Percentiles rank a stretch among this genome's conserved stretches.
phyloP scores from a whole-genome alignment of 352 stramenopile genomes.

The Globisporangium emineosum region DNA sequence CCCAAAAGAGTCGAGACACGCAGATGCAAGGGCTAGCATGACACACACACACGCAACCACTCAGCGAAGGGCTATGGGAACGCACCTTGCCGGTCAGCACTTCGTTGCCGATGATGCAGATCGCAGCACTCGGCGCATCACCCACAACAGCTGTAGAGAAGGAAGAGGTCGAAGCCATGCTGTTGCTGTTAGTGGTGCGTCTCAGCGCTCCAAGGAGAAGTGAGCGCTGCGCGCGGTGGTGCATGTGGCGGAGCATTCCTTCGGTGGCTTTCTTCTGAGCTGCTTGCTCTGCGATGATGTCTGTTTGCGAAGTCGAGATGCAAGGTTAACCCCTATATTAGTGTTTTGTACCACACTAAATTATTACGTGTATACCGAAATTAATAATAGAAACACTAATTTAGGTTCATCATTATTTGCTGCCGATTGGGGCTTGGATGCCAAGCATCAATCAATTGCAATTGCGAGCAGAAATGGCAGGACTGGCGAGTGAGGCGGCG shows the following conservation, averaged over 20 bases:
- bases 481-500: conserved; percentile 31
- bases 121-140: conserved; percentile 45
- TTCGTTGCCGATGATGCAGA: conserved; percentile 86
- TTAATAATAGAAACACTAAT: neutral
- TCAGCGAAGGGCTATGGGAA: neutral
- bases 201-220: neutral
- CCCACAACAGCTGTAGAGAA: conserved; percentile 5
- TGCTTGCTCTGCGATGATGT: neutral
- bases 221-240: conserved; percentile 12
- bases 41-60: neutral
- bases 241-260: conserved; percentile 16
- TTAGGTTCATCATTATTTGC: neutral
- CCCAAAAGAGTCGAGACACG: too few relatives aligned
- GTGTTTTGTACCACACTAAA: neutral
- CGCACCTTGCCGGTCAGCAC: conserved; percentile 79
- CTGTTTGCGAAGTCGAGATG: neutral
- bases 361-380: neutral
- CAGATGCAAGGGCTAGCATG: neutral
- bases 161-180: neutral
- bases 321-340: neutral
- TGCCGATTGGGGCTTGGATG: neutral
- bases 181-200: neutral
- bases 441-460: neutral
- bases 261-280: conserved; percentile 10
- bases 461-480: conserved; percentile 15